Conservation (phyloP, 495 filamentous ascomycete species). For the Hapsidospora chrysogenum region DNA sequence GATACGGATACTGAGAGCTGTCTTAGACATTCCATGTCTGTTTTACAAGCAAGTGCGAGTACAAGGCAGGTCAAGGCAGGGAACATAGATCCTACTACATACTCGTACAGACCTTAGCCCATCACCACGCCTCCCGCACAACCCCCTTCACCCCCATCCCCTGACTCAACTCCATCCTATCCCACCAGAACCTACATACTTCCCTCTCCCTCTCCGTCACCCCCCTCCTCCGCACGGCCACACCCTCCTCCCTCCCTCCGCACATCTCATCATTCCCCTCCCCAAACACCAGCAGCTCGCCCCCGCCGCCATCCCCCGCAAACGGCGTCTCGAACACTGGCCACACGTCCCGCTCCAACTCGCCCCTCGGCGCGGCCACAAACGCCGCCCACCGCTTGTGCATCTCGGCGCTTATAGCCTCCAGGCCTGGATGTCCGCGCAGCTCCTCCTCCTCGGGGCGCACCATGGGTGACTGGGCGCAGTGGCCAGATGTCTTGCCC, state of each 20-base stretch:
- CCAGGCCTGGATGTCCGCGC: slow-evolving; percentile 22
- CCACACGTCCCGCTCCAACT: slow-evolving; percentile 18
- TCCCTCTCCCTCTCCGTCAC: slow-evolving; percentile 25
- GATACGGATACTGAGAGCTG: no score
- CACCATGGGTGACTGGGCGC: slow-evolving; percentile 39
- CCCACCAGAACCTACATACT: slow-evolving; percentile 44
- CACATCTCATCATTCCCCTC: slow-evolving; percentile 42
- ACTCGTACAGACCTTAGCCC: no score
- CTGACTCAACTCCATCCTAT: slow-evolving; percentile 21
- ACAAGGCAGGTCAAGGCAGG: no score
- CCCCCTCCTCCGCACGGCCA: slow-evolving; percentile 21
- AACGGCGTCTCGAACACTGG: slow-evolving; percentile 14
- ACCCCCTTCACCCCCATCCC: slow-evolving; percentile 15
- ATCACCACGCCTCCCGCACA: no score
- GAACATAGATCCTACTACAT: no score
- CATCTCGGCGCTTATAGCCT: slow-evolving; percentile 32
- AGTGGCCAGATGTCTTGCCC: slow-evolving; percentile 39
- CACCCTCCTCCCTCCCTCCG: slow-evolving; percentile 23
- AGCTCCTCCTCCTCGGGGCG: slow-evolving; percentile 29
- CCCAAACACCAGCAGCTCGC: slow-evolving; percentile 37
- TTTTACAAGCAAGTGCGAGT: no score
- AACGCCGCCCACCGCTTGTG: slow-evolving; percentile 41
- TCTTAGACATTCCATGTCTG: no score
- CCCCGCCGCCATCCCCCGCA: slow-evolving; percentile 2
- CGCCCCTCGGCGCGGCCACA: slow-evolving; percentile 19